A percentile compares a stretch with the other conserved stretches of the same genome.
These are phyloP conservation scores for Saccharomycopsis fermentans DNA, from an alignment of 805 yeast genomes.

Conservation along the genomic window DNA sequence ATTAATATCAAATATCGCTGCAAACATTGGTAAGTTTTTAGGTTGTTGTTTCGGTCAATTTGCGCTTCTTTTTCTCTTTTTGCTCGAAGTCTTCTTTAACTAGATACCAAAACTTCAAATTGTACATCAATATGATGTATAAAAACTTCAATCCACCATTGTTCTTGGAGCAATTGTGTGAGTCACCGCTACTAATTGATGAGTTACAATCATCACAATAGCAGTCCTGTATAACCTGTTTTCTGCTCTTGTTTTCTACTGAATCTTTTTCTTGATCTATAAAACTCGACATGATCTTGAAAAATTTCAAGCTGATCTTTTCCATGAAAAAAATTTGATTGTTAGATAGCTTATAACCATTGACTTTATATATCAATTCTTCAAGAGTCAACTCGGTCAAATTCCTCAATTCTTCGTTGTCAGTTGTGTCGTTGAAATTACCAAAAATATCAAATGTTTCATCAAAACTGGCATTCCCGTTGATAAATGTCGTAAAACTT, in stretches of 20 bases:
- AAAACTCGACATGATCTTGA: constrained; percentile 41
- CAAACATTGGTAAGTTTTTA: no score
- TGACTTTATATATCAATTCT: constrained; percentile 32
- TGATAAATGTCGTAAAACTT: no score
- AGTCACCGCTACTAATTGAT: constrained; percentile 8
- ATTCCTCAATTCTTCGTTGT: background rate
- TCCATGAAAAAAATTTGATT: constrained; percentile 79
- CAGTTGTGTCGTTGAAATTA: background rate
- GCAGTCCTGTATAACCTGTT: background rate
- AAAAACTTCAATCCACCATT: constrained; percentile 54
- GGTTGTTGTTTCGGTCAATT: background rate
- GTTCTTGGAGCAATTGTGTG: constrained; percentile 24
- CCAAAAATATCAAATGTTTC: background rate
- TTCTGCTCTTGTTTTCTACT: background rate
- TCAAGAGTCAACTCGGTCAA: constrained; percentile 22
- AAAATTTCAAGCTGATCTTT: constrained; percentile 71
- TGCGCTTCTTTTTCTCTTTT: background rate
- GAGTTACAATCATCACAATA: background rate
- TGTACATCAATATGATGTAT: constrained; percentile 40
- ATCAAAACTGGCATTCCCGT: background rate
- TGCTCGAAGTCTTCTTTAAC: background rate
- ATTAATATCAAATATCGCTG: no score
- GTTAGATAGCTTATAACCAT: constrained; percentile 41
- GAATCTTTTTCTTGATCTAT: background rate
- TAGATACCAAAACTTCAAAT: constrained; percentile 46